Conservation (phyloP, 2,329 filamentous ascomycete genomes). For the Fusarium odoratissimum region DNA sequence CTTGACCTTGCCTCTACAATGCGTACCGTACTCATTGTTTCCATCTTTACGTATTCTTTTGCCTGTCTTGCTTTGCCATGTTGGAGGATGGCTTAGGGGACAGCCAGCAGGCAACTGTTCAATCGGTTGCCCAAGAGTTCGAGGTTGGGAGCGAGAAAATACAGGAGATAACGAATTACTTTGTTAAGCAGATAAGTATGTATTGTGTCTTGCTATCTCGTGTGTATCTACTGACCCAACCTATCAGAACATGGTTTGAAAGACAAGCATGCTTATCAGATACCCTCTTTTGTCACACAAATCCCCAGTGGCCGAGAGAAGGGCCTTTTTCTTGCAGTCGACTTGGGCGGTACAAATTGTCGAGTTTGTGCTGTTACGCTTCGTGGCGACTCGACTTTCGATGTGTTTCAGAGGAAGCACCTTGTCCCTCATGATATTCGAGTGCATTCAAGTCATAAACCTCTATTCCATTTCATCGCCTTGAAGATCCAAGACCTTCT, state of each 20-base stretch:
- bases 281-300: constrained; percentile 16
- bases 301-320: constrained; percentile 17
- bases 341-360: constrained; percentile 7
- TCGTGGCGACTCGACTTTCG: constrained; percentile 6
- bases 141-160: not conserved
- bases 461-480: constrained; percentile 9
- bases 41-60: not conserved
- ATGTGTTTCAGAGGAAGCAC: constrained; percentile 1
- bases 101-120: not conserved
- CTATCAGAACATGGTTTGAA: constrained; percentile 20
- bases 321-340: constrained; percentile 5
- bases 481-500: not conserved
- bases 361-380: constrained; percentile 4
- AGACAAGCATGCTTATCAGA: constrained; percentile 25
- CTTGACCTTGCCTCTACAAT: not conserved
- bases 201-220: not conserved
- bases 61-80: not conserved
- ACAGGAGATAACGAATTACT: not conserved
- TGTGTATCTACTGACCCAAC: not conserved
- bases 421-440: not conserved
- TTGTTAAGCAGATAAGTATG: constrained; percentile 10
- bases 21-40: not conserved
- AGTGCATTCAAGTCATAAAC: not conserved
- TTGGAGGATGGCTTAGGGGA: not conserved
- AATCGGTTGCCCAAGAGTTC: not conserved